Conservation (phyloP, 371 early-diverging fungal genomes). For the Mortierella sp. region DNA sequence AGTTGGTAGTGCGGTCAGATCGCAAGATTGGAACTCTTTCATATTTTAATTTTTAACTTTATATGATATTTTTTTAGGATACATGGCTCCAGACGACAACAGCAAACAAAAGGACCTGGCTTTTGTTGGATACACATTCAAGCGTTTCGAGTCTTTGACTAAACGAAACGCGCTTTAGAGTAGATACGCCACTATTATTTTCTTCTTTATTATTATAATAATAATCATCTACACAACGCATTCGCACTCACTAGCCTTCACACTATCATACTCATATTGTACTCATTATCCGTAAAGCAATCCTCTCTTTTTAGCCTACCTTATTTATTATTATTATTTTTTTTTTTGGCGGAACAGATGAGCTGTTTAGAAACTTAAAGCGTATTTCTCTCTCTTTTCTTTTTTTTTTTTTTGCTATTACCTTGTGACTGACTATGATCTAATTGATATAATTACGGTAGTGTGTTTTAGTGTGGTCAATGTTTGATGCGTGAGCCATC, state of each 20-base stretch:
- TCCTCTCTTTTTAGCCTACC: constrained; percentile 2
- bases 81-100: constrained; percentile 56
- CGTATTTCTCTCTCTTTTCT: not conserved
- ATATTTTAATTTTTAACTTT: not conserved
- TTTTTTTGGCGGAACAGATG: no score
- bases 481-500: no score
- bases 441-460: no score
- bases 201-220: not conserved
- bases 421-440: no score
- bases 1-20: not conserved
- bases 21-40: not conserved
- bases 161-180: constrained; percentile 80
- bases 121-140: constrained; percentile 97
- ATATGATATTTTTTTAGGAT: constrained; percentile 22
- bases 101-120: constrained; percentile 90
- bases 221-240: not conserved
- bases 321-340: not conserved
- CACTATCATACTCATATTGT: no score
- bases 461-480: no score
- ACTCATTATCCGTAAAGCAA: no score
- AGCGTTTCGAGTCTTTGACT: constrained; percentile 91
- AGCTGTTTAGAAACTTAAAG: not conserved
- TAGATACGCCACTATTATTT: constrained; percentile 1
- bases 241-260: no score
- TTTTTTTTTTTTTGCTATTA: not conserved